Conservation (phyloP, 345 rosid species). For the Gossypium thurberi region DNA sequence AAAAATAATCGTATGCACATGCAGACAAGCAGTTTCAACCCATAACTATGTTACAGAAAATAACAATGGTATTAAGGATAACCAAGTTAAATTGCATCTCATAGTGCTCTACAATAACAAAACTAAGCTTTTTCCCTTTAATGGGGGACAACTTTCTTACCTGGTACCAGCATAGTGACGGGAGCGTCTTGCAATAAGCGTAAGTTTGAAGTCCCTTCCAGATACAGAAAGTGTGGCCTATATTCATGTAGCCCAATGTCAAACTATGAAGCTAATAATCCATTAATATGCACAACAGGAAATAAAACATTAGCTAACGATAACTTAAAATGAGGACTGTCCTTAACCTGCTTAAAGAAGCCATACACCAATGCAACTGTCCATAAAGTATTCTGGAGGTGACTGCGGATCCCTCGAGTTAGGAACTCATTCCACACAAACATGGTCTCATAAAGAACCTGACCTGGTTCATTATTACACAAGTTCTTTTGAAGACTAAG, state of each 20-base stretch:
- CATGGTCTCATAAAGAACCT: slow-evolving; percentile 77
- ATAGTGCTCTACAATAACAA: neutral
- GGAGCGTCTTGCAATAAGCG: slow-evolving; percentile 96
- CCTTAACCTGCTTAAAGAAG: slow-evolving; percentile 86
- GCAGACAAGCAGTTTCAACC: neutral
- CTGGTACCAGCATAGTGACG: slow-evolving; percentile 98
- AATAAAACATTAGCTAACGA: neutral
- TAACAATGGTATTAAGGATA: neutral
- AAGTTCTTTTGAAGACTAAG: slow-evolving; percentile 83
- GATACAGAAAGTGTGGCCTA: slow-evolving; percentile 65
- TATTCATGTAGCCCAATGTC: slow-evolving; percentile 25
- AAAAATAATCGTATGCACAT: slow-evolving; percentile 12
- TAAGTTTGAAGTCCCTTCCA: slow-evolving; percentile 72
- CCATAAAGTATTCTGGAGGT: slow-evolving; percentile 87
- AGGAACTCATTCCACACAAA: slow-evolving; percentile 98
- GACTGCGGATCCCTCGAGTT: slow-evolving; percentile 83
- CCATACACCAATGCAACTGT: slow-evolving; percentile 97
- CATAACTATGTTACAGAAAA: neutral
- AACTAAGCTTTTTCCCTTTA: neutral
- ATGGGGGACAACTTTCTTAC: slow-evolving; percentile 29
- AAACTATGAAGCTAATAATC: slow-evolving; percentile 2
- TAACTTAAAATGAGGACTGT: slow-evolving; percentile 16
- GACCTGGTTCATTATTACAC: slow-evolving; percentile 60
- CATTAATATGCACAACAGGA: neutral
- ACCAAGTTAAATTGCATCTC: slow-evolving; percentile 4